Conservation (phyloP, 2,329 filamentous ascomycete species). For the Phyllosticta citriasiana region DNA sequence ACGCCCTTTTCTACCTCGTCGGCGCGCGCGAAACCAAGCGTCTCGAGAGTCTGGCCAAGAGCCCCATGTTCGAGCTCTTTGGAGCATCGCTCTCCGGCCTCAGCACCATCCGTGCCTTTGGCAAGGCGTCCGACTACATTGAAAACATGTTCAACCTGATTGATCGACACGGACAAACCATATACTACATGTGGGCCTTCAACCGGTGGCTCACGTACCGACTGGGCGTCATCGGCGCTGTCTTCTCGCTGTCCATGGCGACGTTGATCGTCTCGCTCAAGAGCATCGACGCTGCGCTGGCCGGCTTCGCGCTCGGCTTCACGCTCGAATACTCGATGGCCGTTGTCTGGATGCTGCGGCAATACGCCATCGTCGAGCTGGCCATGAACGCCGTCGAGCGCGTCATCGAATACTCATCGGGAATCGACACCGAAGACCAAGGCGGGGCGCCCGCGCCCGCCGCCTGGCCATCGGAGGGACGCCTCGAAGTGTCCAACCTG, state of each 20-base stretch:
- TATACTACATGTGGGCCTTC: constrained; percentile 60
- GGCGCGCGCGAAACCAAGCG: constrained; percentile 67
- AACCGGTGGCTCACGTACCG: constrained; percentile 70
- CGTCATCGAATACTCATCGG: constrained; percentile 61
- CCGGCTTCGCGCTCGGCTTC: constrained; percentile 67
- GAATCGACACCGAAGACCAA: constrained; percentile 46
- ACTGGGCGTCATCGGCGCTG: constrained; percentile 57
- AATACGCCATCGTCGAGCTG: constrained; percentile 61
- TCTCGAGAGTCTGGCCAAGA: constrained; percentile 66
- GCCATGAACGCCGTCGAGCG: constrained; percentile 69
- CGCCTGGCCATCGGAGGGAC: constrained; percentile 65
- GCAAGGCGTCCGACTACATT: constrained; percentile 56
- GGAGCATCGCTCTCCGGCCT: constrained; percentile 63
- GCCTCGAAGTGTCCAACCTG: constrained; percentile 62
- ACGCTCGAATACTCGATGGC: constrained; percentile 57
- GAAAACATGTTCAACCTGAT: constrained; percentile 54
- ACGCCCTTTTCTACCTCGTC: constrained; percentile 54
- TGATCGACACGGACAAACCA: constrained; percentile 56
- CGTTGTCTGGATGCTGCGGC: constrained; percentile 55
- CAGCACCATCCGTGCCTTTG: constrained; percentile 65
- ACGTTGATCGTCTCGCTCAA: constrained; percentile 52
- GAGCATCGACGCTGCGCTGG: constrained; percentile 56
- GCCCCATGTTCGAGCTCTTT: constrained; percentile 72
- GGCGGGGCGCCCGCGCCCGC: constrained; percentile 51
- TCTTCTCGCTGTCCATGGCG: constrained; percentile 58